Evolutionary conservation across 2,329 filamentous ascomycete genomes (phyloP), one percentile per base, ranked within the genome.

Genomic region (Dactylellina parvicollis): DNA sequence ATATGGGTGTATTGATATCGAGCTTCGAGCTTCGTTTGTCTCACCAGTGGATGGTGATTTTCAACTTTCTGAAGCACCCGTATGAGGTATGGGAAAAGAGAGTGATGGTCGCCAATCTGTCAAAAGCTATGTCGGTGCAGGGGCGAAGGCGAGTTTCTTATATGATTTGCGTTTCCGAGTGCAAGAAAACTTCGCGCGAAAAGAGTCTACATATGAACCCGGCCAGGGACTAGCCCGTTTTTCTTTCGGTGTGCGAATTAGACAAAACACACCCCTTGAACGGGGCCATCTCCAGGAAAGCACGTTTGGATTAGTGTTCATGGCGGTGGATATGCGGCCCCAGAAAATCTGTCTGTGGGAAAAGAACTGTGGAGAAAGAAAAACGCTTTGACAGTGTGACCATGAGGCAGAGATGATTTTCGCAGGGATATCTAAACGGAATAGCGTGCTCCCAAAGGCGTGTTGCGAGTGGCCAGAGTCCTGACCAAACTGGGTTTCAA

Each of bases 71-170:
- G 34, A 59, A 61, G 46, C 30, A 60, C 64, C 54, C 46, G 47
- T 46, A 55, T 55, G 56, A 56, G 66, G 56, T 65, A 65, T 65
- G 54, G 42, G 40, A 72, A 67, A 72, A 72, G 66, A 72, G 59
- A 72, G 67, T 72, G 59, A 55, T 72, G 67, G 67, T 72, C 67
- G 67, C 67, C 67, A 72, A 72, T 72, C 49, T 60, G 54, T 71
- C 59, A 59, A 72, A 72, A 65, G 59, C n/a, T 52, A 34, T n/a
- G 46, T 72, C 67, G 52, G 46, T 72, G 36, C 67, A 72, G 67
- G 67, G 67, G 67, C 42, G 67, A 72, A 40, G 42, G 67, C 59
- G 52, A 65, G 59, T 72, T 65, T 72, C 67, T 72, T 72, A 72
- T 72, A 72, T 42, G 67, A 72, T 72, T 72, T 65, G 59, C 67